Evolutionary conservation across 2,329 filamentous ascomycete genomes (phyloP).

Genomic region (Diaporthe sp.): DNA sequence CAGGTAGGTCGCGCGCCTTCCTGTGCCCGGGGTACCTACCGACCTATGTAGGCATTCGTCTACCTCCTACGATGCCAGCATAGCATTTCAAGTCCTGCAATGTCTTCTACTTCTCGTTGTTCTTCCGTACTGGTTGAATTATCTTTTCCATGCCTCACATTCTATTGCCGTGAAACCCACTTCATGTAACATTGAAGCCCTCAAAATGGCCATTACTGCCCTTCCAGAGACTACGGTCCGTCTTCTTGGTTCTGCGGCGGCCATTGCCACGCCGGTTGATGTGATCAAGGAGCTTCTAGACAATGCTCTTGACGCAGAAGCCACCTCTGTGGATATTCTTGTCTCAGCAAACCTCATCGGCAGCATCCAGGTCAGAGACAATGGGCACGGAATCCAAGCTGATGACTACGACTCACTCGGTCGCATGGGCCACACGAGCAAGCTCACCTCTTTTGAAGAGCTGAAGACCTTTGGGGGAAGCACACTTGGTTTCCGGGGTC

Average conservation of each 20-base stretch:
- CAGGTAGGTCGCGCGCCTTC: not conserved
- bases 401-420: slow-evolving; percentile 75
- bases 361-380: slow-evolving; percentile 78
- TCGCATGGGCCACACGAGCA: slow-evolving; percentile 80
- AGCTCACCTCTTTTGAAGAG: slow-evolving; percentile 75
- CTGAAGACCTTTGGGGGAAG: slow-evolving; percentile 67
- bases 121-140: not conserved
- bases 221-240: slow-evolving; percentile 65
- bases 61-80: not conserved
- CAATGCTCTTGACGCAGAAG: slow-evolving; percentile 80
- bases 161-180: too few species aligned
- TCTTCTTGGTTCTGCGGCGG: slow-evolving; percentile 72
- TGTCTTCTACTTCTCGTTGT: too few species aligned
- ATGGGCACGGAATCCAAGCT: slow-evolving; percentile 77
- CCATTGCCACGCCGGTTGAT: slow-evolving; percentile 70
- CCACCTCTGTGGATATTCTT: slow-evolving; percentile 75
- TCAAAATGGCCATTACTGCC: slow-evolving; percentile 63
- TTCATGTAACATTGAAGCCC: not conserved
- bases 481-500: slow-evolving; percentile 82
- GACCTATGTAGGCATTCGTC: not conserved
- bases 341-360: slow-evolving; percentile 77
- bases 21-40: not conserved
- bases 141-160: not conserved
- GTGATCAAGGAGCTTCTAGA: slow-evolving; percentile 84
- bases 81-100: not conserved